Evolutionary conservation across 768 basidiomycete genomes (phyloP).

Genomic region (Vararia minispora): DNA sequence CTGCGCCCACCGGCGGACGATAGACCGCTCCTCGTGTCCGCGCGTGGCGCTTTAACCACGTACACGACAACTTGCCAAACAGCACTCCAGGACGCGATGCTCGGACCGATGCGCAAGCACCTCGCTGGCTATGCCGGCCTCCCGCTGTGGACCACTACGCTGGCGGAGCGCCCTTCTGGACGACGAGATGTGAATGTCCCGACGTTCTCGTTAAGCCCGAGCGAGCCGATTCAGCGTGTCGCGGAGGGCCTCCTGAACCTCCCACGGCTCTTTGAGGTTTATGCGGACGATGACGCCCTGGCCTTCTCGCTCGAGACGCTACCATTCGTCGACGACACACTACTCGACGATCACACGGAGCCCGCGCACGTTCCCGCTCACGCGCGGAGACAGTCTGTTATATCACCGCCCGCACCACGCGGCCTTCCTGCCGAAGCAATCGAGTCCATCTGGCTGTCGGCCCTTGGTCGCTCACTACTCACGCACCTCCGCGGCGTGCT

Average conservation of each 20-base stretch:
- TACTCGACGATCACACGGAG: conserved; percentile 36
- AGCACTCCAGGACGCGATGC: conserved; percentile 71
- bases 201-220: conserved; percentile 88
- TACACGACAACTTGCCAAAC: conserved; percentile 70
- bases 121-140: conserved; percentile 61
- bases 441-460: conserved; percentile 85
- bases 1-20: conserved; percentile 16
- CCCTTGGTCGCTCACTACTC: conserved; percentile 74
- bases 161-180: no score
- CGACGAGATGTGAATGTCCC: conserved; percentile 74
- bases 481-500: conserved; percentile 66
- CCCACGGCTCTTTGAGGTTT: conserved; percentile 87
- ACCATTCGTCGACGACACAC: conserved; percentile 52
- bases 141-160: conserved; percentile 47
- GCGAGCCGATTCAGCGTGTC: conserved; percentile 76
- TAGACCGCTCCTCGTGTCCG: conserved; percentile 37
- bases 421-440: conserved; percentile 57
- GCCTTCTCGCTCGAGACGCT: conserved; percentile 80
- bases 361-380: conserved; percentile 17
- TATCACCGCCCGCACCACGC: conserved; percentile 5
- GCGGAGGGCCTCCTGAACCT: conserved; percentile 93
- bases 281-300: conserved; percentile 85
- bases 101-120: conserved; percentile 70
- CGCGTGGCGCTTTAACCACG: conserved; percentile 42
- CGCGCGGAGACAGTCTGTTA: conserved; percentile 26